phyloP scores from a whole-genome alignment of 768 basidiomycete genomes.

The Clavaria fumosa region DNA sequence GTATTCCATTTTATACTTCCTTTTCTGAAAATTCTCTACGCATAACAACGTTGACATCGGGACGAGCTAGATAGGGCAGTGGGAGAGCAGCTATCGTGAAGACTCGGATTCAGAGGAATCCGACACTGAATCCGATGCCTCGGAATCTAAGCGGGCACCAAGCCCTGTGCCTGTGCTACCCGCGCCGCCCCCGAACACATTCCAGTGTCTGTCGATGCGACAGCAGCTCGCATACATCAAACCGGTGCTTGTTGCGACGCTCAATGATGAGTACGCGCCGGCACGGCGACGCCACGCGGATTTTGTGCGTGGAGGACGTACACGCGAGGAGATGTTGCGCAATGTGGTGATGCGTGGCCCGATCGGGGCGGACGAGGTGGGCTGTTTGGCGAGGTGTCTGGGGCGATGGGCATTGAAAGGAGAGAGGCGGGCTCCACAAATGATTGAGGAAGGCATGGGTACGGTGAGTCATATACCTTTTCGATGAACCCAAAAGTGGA shows the following conservation, averaged over 20 bases:
- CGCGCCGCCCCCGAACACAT: constrained; percentile 27
- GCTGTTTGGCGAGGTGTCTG: constrained; percentile 20
- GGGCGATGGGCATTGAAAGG: constrained; percentile 31
- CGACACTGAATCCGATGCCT: constrained; percentile 16
- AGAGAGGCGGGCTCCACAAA: constrained; percentile 6
- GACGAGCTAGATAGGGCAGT: constrained; percentile 35
- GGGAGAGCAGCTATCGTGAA: constrained; percentile 31
- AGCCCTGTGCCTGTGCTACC: constrained; percentile 30
- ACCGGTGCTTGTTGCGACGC: constrained; percentile 42
- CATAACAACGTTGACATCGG: background rate
- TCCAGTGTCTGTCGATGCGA: constrained; percentile 32
- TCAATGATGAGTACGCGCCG: constrained; percentile 42
- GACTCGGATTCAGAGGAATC: constrained; percentile 25
- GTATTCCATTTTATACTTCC: constrained; percentile 1
- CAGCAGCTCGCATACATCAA: constrained; percentile 54
- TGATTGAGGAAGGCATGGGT: constrained; percentile 12
- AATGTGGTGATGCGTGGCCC: constrained; percentile 23
- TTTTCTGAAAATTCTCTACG: background rate
- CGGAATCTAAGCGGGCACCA: constrained; percentile 14
- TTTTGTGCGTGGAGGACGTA: constrained; percentile 45
- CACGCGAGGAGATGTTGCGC: constrained; percentile 25
- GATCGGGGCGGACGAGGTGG: constrained; percentile 27
- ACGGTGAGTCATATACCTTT: too few relatives aligned
- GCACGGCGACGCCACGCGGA: constrained; percentile 29
- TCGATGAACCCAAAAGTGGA: too few relatives aligned